phyloP scores from a whole-genome alignment of 202 grass and related monocot genomes.

The Hordeum pubiflorum region DNA sequence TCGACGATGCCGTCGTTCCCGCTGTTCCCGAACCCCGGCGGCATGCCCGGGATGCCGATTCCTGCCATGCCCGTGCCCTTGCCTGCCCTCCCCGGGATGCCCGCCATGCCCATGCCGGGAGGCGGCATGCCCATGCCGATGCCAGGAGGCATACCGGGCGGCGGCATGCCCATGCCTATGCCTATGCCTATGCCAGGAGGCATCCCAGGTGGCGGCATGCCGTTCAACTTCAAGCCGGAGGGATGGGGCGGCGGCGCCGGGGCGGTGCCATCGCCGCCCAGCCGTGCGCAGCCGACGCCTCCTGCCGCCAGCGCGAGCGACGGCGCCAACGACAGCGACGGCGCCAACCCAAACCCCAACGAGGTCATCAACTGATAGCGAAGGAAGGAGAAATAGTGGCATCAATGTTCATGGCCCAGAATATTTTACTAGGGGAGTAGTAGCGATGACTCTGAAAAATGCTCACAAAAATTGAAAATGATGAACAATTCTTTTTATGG shows the following conservation, averaged over 20 bases:
- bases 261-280: conserved; percentile 8
- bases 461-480: too few relatives aligned
- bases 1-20: conserved; percentile 54
- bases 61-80: conserved; percentile 21
- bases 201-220: not conserved
- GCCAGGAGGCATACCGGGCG: not conserved
- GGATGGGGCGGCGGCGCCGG: conserved; percentile 25
- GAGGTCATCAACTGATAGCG: conserved; percentile 12
- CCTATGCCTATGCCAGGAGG: conserved; percentile 3
- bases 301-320: not conserved
- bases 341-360: not conserved
- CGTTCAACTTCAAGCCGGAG: conserved; percentile 28
- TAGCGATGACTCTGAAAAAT: not conserved
- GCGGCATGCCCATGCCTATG: not conserved
- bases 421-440: not conserved
- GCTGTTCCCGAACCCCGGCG: conserved; percentile 45
- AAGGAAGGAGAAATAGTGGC: not conserved
- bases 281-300: not conserved
- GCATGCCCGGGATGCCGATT: conserved; percentile 31
- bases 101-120: conserved; percentile 15
- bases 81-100: conserved; percentile 9
- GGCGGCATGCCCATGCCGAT: conserved; percentile 5
- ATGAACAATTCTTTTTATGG: too few relatives aligned
- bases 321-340: not conserved
- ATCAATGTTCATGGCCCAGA: not conserved